Evolutionary conservation across 148 eudicot species (phyloP), one percentile per base, ranked within the genome.

Genomic region (Agrostemma githago): DNA sequence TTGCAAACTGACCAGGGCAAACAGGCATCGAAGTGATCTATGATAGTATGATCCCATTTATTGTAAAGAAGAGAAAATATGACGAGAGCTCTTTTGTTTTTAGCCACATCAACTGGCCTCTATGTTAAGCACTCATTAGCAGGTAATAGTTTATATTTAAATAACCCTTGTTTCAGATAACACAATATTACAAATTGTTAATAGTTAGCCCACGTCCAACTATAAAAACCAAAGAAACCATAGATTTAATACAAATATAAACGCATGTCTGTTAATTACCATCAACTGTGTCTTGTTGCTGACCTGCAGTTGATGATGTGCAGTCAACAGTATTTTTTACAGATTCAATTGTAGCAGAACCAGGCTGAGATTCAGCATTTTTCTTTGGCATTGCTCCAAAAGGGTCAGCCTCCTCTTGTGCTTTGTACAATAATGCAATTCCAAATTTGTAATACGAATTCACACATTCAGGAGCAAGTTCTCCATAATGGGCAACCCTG

Each of bases 391-490:
- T 78, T 38, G 83, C 41, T 48, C 80, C 96, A 62, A 96, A 68
- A 21, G 97, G 92, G 80, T 96, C 99, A 81, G 97, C 80, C 82
- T 92, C 99, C 57, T 95, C 99, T 79, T 95, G 97, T 66, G 96
- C 93, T 89, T 95, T 95, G 85, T 86, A 79, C 78, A 95, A 79
- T 73, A 95, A 86, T n/a, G 88, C 96, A 83, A 87, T 81, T 5
- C 99, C 98, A 72, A 86, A 95, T 79, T 88, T 89, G 74, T 90
- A 95, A 68, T 90, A 95, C 21, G 90, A 76, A 46, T 81, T 79
- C 41, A 92, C 85, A 79, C 97, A 95, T 83, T 92, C 94, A 48
- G 89, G 93, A 37, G 93, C 87, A 82, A 95, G 96, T 77, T 95
- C 97, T 19, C 97, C 99, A 80, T 77, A 83, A 76, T 82, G 89